Evolutionary conservation across 331 rosid species (phyloP), one percentile per base, ranked within the genome.

Genomic region (Acacia concinna): DNA sequence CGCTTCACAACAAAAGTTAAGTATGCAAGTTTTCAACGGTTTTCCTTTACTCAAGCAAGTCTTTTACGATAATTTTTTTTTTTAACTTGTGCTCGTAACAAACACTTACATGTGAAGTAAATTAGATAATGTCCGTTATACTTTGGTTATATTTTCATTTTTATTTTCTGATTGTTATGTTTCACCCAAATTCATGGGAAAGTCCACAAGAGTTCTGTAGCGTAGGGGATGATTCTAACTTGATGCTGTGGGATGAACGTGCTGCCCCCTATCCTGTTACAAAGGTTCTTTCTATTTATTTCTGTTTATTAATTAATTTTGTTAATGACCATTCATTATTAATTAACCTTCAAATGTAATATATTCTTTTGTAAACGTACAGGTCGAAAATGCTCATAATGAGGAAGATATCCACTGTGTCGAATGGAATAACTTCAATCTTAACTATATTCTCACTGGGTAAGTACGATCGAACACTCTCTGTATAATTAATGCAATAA

Each of bases 161-260:
- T 18, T 49, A 5, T 2, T 52, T 20, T 57, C 51, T 21, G n/a
- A 67, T 52, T 40, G 51, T 71, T 21, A 60, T 71, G 68, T 65
- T 18, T 34, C 12, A 1, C 35, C 25, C 15, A 32, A 25, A 34
- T 32, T 31, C 71, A 37, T 38, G 5, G 12, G 27, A n/a, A 51
- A 96, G 99, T 82, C 80, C 92, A 32, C 94, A 85, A 82, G 98
- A 96, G 87, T 96, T 96, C 79, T 96, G 99, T 56, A 96, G 99
- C 67, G 99, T 93, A 13, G 99, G 99, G 57, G 99, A 96, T 34
- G 99, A 96, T 84, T 88, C 98, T 35, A 83, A 89, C 83, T 94
- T 96, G 75, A 88, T 93, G 62, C 73, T 96, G 9, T 96, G 99
- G 99, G 99, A 96, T 91, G 91, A 93, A 30, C 91, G 99, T 32